Percentiles rank a stretch among this genome's conserved stretches.
Conservation (phyloP, 2,329 filamentous ascomycete genomes). For the Cyphellophora europaea region DNA sequence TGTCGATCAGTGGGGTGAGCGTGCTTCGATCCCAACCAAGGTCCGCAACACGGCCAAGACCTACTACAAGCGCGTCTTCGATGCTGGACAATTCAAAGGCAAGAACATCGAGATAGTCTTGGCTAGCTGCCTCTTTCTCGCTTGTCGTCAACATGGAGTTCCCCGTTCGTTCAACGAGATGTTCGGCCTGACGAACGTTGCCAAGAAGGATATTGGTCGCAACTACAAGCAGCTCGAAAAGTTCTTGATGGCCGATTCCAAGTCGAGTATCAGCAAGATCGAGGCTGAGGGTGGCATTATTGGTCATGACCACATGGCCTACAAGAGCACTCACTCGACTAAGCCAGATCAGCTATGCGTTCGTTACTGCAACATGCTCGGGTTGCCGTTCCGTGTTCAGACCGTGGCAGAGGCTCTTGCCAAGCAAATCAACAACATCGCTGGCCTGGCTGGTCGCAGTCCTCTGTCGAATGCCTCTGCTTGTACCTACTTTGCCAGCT, state of each 20-base stretch:
- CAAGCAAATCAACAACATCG: slow-evolving; percentile 64
- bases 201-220: slow-evolving; percentile 93
- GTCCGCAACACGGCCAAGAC: slow-evolving; percentile 88
- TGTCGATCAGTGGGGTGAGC: slow-evolving; percentile 79
- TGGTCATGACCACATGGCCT: slow-evolving; percentile 43
- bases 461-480: slow-evolving; percentile 89
- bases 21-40: slow-evolving; percentile 68
- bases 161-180: slow-evolving; percentile 92
- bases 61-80: slow-evolving; percentile 89
- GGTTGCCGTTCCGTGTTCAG: slow-evolving; percentile 64
- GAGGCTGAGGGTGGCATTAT: slow-evolving; percentile 43
- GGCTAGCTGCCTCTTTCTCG: slow-evolving; percentile 94
- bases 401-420: slow-evolving; percentile 74
- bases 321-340: slow-evolving; percentile 66
- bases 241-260: slow-evolving; percentile 62
- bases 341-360: slow-evolving; percentile 76
- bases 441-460: slow-evolving; percentile 81
- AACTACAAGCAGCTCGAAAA: slow-evolving; percentile 90
- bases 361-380: slow-evolving; percentile 80
- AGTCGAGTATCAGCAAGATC: slow-evolving; percentile 46
- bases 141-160: slow-evolving; percentile 80
- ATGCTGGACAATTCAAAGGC: slow-evolving; percentile 87
- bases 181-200: slow-evolving; percentile 82
- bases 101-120: slow-evolving; percentile 92
- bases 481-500: slow-evolving; percentile 92